Conservation (phyloP, 2,329 filamentous ascomycete species). For the Blumeriella jaapii region DNA sequence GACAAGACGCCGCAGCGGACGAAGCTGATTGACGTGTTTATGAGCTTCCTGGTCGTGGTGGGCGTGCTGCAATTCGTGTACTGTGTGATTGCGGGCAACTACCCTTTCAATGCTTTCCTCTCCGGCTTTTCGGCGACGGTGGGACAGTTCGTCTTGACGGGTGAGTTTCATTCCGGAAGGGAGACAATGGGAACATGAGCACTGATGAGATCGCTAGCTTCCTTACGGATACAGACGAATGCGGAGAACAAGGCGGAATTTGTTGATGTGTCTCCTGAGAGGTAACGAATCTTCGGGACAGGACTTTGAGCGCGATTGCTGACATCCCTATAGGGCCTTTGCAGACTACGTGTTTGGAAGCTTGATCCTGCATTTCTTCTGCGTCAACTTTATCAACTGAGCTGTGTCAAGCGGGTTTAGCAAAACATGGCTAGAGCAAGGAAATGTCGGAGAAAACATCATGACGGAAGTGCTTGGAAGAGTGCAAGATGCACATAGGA, state of each 20-base stretch:
- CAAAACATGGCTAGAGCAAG: not conserved
- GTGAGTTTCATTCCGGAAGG: conserved; percentile 33
- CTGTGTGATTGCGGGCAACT: conserved; percentile 85
- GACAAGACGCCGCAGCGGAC: conserved; percentile 77
- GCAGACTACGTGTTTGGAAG: conserved; percentile 94
- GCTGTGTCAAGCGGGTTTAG: conserved; percentile 19
- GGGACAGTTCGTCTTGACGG: conserved; percentile 93
- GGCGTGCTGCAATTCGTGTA: conserved; percentile 90
- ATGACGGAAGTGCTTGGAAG: too few relatives aligned
- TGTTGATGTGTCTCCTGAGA: conserved; percentile 64
- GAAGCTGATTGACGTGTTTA: conserved; percentile 84
- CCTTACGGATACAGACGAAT: conserved; percentile 85
- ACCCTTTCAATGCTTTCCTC: conserved; percentile 98
- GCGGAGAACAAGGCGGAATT: conserved; percentile 71
- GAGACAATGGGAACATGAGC: not conserved
- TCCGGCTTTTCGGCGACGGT: conserved; percentile 90
- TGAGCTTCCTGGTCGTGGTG: conserved; percentile 75
- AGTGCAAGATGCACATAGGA: too few relatives aligned
- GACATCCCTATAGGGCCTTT: conserved; percentile 56
- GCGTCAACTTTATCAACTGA: conserved; percentile 98
- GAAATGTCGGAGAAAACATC: too few relatives aligned
- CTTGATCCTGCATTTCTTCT: conserved; percentile 95
- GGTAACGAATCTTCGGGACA: conserved; percentile 37
- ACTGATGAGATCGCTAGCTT: conserved; percentile 34
- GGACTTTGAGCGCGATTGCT: conserved; percentile 6